phyloP scores from a whole-genome alignment of 306 rosid genomes.

The Cucurbita ficifolia region DNA sequence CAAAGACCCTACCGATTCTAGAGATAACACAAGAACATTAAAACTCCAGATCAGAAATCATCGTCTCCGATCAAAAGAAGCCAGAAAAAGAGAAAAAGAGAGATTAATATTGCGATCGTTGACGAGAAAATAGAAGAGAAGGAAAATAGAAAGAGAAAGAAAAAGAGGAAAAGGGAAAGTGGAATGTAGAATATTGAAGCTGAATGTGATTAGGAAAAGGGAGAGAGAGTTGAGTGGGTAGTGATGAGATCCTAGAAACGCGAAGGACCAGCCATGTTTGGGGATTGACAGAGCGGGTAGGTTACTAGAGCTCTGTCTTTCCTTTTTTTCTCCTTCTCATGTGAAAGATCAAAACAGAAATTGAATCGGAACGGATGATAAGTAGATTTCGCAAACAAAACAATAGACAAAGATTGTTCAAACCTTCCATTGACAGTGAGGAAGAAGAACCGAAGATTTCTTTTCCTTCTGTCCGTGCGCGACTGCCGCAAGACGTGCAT shows the following conservation, averaged over 20 bases:
- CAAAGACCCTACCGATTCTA: not conserved
- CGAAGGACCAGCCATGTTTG: conserved; percentile 23
- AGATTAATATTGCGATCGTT: not conserved
- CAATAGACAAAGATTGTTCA: not conserved
- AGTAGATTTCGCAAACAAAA: not conserved
- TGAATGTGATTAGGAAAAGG: conserved; percentile 16
- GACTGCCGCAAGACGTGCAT: conserved; percentile 5
- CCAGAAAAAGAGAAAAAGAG: not conserved
- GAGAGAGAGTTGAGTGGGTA: conserved; percentile 22
- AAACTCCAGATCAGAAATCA: conserved; percentile 18
- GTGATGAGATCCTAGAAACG: conserved; percentile 18
- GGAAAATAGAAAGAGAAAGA: not conserved
- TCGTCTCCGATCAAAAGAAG: not conserved
- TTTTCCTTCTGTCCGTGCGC: not conserved
- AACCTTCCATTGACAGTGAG: conserved; percentile 1
- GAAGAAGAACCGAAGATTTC: not conserved
- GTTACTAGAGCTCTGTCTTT: not conserved
- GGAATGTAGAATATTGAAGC: conserved; percentile 7
- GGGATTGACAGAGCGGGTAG: conserved; percentile 17
- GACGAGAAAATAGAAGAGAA: not conserved
- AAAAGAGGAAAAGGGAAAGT: not conserved
- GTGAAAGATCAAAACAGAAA: not conserved
- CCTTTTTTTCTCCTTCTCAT: not conserved
- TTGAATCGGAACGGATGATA: not conserved
- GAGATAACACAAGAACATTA: not conserved